Percentiles rank a stretch among this genome's conserved stretches.
Conservation (phyloP, 208 protist genomes). For the Leishmania aethiopica region DNA sequence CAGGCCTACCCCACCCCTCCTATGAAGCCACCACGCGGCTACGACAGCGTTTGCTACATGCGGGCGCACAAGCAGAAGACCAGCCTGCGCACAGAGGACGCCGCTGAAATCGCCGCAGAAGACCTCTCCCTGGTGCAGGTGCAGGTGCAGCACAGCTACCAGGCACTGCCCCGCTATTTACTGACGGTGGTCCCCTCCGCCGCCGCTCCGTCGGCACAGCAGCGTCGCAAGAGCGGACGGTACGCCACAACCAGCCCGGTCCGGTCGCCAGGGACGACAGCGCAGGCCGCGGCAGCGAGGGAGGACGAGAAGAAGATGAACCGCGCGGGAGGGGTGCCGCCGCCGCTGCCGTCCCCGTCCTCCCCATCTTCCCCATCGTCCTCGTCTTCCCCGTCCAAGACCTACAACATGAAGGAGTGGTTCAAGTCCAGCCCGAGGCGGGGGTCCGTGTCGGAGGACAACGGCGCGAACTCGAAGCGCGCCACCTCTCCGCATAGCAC, state of each 20-base stretch:
- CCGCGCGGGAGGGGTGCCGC: background rate
- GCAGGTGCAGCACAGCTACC: slow-evolving; percentile 51
- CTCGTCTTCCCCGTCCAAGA: background rate
- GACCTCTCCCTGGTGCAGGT: slow-evolving; percentile 33
- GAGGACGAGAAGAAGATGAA: slow-evolving; percentile 1
- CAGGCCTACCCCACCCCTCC: slow-evolving; percentile 14
- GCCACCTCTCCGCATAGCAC: background rate
- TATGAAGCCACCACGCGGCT: slow-evolving; percentile 23
- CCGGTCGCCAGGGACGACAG: slow-evolving; percentile 19
- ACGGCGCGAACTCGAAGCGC: background rate
- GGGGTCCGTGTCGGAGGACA: background rate
- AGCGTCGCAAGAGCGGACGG: background rate
- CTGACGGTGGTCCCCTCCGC: slow-evolving; percentile 39
- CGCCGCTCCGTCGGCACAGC: background rate
- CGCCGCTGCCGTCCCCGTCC: background rate
- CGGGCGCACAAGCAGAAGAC: slow-evolving; percentile 10
- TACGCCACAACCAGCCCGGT: slow-evolving; percentile 19
- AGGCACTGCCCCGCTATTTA: slow-evolving; percentile 75
- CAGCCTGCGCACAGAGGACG: slow-evolving; percentile 13
- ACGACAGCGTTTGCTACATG: slow-evolving; percentile 55
- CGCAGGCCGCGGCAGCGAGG: slow-evolving; percentile 3
- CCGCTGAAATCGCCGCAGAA: slow-evolving; percentile 10
- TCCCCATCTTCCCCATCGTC: background rate
- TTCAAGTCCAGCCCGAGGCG: background rate
- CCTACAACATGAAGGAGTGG: slow-evolving; percentile 3